Evolutionary conservation across 495 filamentous ascomycete species (phyloP).

Genomic region (Aspergillus carlsbadensis): DNA sequence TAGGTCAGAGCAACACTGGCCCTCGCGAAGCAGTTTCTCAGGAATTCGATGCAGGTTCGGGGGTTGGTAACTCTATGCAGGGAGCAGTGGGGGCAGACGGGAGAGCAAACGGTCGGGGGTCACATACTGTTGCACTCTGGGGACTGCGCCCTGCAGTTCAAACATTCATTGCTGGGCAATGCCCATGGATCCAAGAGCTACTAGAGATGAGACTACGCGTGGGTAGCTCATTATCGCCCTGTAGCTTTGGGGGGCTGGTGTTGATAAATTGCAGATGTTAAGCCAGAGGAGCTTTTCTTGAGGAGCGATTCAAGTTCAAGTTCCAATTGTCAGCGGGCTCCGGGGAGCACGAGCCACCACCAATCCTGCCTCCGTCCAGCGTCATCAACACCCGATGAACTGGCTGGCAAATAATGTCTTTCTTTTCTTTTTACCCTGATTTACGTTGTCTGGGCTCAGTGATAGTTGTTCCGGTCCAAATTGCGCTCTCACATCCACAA

Average conservation of each 20-base stretch:
- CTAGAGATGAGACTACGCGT: slow-evolving; percentile 8
- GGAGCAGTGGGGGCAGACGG: slow-evolving; percentile 10
- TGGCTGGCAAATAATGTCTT: not conserved
- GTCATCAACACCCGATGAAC: not conserved
- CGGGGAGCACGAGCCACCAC: slow-evolving; percentile 7
- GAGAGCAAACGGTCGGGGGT: slow-evolving; percentile 13
- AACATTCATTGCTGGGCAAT: slow-evolving; percentile 21
- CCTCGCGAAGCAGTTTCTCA: not conserved
- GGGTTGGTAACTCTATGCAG: slow-evolving; percentile 9
- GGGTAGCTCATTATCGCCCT: slow-evolving; percentile 27
- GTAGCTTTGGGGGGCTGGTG: slow-evolving; percentile 2
- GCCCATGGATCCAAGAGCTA: slow-evolving; percentile 15
- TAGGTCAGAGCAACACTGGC: slow-evolving; percentile 8
- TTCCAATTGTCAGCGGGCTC: slow-evolving; percentile 16
- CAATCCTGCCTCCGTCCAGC: not conserved
- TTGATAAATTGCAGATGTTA: not conserved
- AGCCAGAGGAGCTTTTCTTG: slow-evolving; percentile 13
- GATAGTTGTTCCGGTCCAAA: too few species aligned
- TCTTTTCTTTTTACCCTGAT: slow-evolving; percentile 5
- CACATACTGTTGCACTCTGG: slow-evolving; percentile 22
- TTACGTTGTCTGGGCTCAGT: not conserved
- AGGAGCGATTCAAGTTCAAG: slow-evolving; percentile 7
- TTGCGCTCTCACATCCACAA: too few species aligned
- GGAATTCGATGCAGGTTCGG: not conserved
- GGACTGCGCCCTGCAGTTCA: slow-evolving; percentile 15